Evolutionary conservation across 2,329 filamentous ascomycete genomes (phyloP), one percentile per base, ranked within the genome.

Genomic region (Aureobasidium subglaciale): DNA sequence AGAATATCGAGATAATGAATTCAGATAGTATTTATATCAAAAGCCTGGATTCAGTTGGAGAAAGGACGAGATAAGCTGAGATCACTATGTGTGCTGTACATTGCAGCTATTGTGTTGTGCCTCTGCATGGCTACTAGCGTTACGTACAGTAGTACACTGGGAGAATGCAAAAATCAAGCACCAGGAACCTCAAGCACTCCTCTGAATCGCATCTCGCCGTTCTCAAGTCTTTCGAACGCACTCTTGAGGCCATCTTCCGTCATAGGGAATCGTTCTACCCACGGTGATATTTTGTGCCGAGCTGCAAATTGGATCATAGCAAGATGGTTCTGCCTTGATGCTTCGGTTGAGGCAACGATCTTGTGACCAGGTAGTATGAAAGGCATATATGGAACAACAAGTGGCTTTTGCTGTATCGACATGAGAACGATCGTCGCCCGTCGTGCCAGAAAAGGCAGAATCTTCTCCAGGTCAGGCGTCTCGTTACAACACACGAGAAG

Each of bases 261-360:
- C 66, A 77, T 64, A 0, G 71, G 69, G 56, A 73, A 76, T 59
- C 69, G 65, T 64, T 75, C 70, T n/a, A 70, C 53, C 58, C 73
- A 71, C 2, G 75, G 74, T 63, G 74, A 71, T 59, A 76, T 72
- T 15, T 63, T 58, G 49, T 75, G 69, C 18, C 64, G 64, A 2
- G 69, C 71, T 1, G 71, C 72, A 59, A 76, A 76, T 9, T 71
- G 67, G 10, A 77, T 64, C 75, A 76, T 77, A 24, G 70, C 61
- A 30, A 64, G 50, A 35, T 68, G 65, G 43, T 66, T 68, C 57
- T 64, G 60, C 11, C 60, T 56, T 5, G 63, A 64, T 2, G 65
- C 65, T 55, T 68, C 66, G 1, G 67, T 69, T 1, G 64, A 67
- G 0, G 67, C 64, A 27, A 68, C 66, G 32, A 70, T 55, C 10